Evolutionary conservation across 352 stramenopile genomes (phyloP), one percentile per base, ranked within the genome.

Genomic region (Phytophthora sp.): DNA sequence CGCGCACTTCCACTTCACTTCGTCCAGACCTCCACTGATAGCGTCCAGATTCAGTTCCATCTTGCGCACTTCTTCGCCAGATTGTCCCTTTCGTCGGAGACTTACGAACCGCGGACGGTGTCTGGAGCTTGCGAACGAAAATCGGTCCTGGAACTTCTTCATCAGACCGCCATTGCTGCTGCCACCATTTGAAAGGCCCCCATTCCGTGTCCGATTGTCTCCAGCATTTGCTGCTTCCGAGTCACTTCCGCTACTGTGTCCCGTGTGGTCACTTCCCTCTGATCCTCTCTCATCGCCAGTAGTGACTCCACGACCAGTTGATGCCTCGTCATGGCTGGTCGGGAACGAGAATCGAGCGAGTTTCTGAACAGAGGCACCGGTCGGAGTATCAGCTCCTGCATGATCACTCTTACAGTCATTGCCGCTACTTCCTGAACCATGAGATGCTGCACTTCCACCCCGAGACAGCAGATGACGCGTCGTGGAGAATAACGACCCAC

Each of bases 1-100:
- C 9, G 87, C 87, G 35, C 87, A 95, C 49, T 91, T 90, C 87
- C 87, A 95, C 65, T 95, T 95, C 29, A 93, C 82, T 72, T 95
- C 80, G 63, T 95, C 87, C 20, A 95, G 74, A 7, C 87, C 87
- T 35, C 87, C 87, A 55, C 71, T 93, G 69, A 95, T 95, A 26
- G 77, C 74, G 44, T 95, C 87, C 71, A 95, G 73, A 51, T 92
- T 82, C 18, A 93, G 59, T 55, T 95, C 87, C 79, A 95, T 90
- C 56, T 79, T 77, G 29, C 80, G 74, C 16, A 92, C 80, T 8
- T 93, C 82, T 35, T 90, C 78, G 8, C 70, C 82, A n/a, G 83
- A 90, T 45, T 94, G 76, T 1, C 86, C 82, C 60, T 87, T 86
- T 45, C 80, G 76, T 49, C 86, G 77, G 15, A 95, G 69, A 62